phyloP scores from a whole-genome alignment of 2,329 filamentous ascomycete species.

The Coniochaeta pulveracea region DNA sequence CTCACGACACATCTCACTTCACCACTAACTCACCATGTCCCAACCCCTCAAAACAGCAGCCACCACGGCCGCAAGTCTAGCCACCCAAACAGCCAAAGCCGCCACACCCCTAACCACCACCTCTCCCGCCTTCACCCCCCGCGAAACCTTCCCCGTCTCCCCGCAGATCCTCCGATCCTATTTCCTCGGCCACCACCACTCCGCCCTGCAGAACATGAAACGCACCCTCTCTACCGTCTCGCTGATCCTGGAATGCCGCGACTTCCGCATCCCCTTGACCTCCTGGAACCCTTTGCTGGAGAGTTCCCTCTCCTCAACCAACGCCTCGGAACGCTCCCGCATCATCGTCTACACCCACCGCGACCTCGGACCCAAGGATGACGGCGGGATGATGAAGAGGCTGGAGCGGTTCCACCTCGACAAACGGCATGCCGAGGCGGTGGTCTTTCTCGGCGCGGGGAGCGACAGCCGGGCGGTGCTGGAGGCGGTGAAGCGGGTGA shows the following conservation, averaged over 20 bases:
- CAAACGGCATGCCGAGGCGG: conserved; percentile 14
- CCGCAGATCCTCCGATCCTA: conserved; percentile 75
- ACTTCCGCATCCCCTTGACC: conserved; percentile 81
- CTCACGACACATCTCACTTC: neutral
- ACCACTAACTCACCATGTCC: conserved; percentile 1
- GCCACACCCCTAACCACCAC: conserved; percentile 5
- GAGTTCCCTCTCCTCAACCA: conserved; percentile 64
- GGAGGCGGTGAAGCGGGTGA: conserved; percentile 37
- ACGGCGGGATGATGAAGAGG: conserved; percentile 11
- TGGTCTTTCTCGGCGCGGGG: conserved; percentile 18
- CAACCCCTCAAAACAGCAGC: neutral
- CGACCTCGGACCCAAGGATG: conserved; percentile 42
- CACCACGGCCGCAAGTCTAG: neutral
- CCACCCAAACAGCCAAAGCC: conserved; percentile 2
- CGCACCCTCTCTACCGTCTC: conserved; percentile 68
- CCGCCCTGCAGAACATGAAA: conserved; percentile 74
- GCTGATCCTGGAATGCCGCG: conserved; percentile 87
- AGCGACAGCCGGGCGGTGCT: conserved; percentile 25
- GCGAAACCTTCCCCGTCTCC: conserved; percentile 60
- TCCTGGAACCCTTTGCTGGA: conserved; percentile 88
- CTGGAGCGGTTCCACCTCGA: conserved; percentile 30
- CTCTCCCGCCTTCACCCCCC: conserved; percentile 54
- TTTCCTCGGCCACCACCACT: conserved; percentile 85
- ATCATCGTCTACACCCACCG: conserved; percentile 86
- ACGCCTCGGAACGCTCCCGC: conserved; percentile 58